Evolutionary conservation across 2,329 filamentous ascomycete species (phyloP).

Genomic region (Penicillium sclerotiorum): DNA sequence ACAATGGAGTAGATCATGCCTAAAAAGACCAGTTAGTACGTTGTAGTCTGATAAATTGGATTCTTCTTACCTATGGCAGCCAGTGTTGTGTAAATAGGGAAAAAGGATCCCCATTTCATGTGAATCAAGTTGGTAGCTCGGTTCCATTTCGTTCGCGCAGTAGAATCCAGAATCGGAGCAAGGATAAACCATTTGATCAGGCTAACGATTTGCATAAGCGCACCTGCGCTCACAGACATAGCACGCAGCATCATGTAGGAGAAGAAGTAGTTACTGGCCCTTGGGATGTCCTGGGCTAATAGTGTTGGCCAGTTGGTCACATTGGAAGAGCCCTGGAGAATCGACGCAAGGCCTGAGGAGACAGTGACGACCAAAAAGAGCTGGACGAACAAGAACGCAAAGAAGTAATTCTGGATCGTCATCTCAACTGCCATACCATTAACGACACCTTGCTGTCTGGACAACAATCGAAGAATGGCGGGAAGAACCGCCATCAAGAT

Average conservation of each 20-base stretch:
- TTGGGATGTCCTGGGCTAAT: constrained; percentile 78
- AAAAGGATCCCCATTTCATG: constrained; percentile 89
- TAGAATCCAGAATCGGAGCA: constrained; percentile 79
- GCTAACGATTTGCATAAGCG: constrained; percentile 78
- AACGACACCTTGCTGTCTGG: constrained; percentile 73
- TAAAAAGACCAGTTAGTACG: constrained; percentile 19
- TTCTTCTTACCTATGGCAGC: constrained; percentile 77
- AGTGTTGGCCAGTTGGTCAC: constrained; percentile 73
- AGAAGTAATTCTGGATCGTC: constrained; percentile 90
- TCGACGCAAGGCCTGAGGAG: constrained; percentile 70
- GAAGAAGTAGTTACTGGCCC: constrained; percentile 95
- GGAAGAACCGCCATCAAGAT: constrained; percentile 79
- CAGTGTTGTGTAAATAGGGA: constrained; percentile 94
- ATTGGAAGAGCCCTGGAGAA: constrained; percentile 63
- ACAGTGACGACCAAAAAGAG: constrained; percentile 92
- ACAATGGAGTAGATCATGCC: constrained; percentile 83
- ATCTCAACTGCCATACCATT: constrained; percentile 78
- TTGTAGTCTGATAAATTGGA: background rate
- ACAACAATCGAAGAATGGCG: constrained; percentile 72
- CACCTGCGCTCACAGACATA: constrained; percentile 85
- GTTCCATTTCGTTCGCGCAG: constrained; percentile 77
- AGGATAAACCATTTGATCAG: constrained; percentile 80
- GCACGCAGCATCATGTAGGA: constrained; percentile 97
- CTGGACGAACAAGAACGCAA: constrained; percentile 90
- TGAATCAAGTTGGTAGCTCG: constrained; percentile 77